A percentile compares a stretch with the other conserved stretches of the same genome.
Evolutionary conservation across 345 rosid species (phyloP).

Genomic region (Eucalyptus guilfoylei): DNA sequence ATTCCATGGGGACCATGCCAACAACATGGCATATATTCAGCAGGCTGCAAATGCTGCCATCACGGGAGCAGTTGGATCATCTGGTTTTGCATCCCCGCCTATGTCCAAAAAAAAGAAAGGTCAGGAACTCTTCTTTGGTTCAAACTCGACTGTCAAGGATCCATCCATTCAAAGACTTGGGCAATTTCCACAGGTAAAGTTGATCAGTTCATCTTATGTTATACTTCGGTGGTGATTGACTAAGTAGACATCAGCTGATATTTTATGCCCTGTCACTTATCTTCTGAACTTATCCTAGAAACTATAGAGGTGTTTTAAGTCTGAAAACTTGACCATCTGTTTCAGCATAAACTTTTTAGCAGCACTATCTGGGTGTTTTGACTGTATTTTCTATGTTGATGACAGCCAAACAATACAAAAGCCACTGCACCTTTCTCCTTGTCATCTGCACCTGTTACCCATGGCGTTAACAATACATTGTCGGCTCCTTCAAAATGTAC

Average conservation of each 20-base stretch:
- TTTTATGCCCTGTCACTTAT: not conserved
- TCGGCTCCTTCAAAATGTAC: constrained; percentile 55
- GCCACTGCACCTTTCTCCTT: constrained; percentile 34
- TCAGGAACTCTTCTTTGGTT: constrained; percentile 61
- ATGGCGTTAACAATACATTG: constrained; percentile 22
- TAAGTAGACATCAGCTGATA: not conserved
- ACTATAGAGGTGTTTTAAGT: not conserved
- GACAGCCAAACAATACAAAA: constrained; percentile 54
- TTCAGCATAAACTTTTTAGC: not conserved
- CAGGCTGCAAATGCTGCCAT: constrained; percentile 99
- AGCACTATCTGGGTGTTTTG: not conserved
- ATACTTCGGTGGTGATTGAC: not conserved
- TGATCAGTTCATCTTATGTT: not conserved
- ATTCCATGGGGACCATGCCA: constrained; percentile 85
- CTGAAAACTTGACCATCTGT: not conserved
- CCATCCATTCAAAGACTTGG: constrained; percentile 43
- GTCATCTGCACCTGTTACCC: constrained; percentile 33
- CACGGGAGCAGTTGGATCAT: constrained; percentile 95
- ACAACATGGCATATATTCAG: constrained; percentile 78
- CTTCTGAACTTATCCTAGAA: not conserved
- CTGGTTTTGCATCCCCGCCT: constrained; percentile 78
- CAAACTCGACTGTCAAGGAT: constrained; percentile 36
- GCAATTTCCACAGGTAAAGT: constrained; percentile 61
- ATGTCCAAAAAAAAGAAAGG: constrained; percentile 75
- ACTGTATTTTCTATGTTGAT: not conserved